These are phyloP conservation scores for Coniella vitis DNA, from an alignment of 2,329 filamentous ascomycete species.

Conservation along the genomic window DNA sequence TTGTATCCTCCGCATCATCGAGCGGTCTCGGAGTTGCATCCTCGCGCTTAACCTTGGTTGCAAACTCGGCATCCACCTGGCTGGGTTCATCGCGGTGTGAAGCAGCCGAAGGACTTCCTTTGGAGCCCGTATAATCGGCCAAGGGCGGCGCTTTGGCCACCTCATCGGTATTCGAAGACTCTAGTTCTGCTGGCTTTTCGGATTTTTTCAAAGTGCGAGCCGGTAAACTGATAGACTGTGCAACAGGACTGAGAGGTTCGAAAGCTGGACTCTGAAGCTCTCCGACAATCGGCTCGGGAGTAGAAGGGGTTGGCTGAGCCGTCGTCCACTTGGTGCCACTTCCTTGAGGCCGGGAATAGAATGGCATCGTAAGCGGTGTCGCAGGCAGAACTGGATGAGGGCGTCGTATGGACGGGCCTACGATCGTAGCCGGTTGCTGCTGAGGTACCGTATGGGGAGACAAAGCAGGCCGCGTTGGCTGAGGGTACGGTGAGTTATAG, in stretches of 20 bases:
- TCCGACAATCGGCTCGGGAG: conserved; percentile 37
- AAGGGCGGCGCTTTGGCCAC: conserved; percentile 24
- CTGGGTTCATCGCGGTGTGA: conserved; percentile 21
- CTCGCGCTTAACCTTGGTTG: conserved; percentile 51
- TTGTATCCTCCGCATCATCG: conserved; percentile 50
- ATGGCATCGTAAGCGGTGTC: conserved; percentile 16
- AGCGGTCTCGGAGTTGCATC: conserved; percentile 46
- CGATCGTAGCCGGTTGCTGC: conserved; percentile 1
- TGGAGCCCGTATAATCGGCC: conserved; percentile 20
- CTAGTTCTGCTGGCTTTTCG: conserved; percentile 24
- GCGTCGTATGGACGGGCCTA: conserved; percentile 5
- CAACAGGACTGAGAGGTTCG: conserved; percentile 53
- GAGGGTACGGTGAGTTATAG: conserved; percentile 10
- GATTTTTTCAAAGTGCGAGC: conserved; percentile 27
- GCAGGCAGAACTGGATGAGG: conserved; percentile 16
- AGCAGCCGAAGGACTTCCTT: conserved; percentile 14
- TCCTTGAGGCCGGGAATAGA: conserved; percentile 18
- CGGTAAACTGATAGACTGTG: conserved; percentile 29
- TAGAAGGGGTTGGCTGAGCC: conserved; percentile 48
- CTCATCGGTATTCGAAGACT: conserved; percentile 19
- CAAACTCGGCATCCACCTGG: conserved; percentile 34
- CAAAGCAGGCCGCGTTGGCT: conserved; percentile 18
- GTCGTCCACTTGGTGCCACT: conserved; percentile 54
- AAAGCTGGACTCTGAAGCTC: conserved; percentile 45
- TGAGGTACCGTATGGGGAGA: conserved; percentile 11